phyloP scores from a whole-genome alignment of 202 grass and related monocot species.

The Eragrostis tef region DNA sequence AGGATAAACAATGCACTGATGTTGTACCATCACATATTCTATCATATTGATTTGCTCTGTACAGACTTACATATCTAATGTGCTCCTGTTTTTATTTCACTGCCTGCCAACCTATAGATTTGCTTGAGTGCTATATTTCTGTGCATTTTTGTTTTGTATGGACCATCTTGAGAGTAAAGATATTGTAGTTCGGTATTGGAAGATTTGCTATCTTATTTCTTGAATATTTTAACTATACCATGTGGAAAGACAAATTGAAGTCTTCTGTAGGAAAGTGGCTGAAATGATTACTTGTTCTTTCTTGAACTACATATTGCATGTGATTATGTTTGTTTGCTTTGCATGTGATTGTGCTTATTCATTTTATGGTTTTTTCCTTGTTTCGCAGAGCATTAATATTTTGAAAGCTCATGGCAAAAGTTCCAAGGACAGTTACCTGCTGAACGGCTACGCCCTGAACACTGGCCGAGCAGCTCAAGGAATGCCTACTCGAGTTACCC shows the following conservation, averaged over 20 bases:
- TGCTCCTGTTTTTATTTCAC: not conserved
- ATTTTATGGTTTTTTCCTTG: not conserved
- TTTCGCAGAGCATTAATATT: slow-evolving; percentile 84
- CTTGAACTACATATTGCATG: no score
- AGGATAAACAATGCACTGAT: not conserved
- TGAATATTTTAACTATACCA: not conserved
- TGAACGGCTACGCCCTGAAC: slow-evolving; percentile 95
- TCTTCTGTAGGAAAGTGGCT: no score
- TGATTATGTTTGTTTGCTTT: no score
- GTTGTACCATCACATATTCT: not conserved
- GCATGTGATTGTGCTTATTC: not conserved
- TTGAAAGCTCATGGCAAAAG: slow-evolving; percentile 98
- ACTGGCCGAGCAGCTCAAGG: slow-evolving; percentile 90
- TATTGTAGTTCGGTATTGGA: not conserved
- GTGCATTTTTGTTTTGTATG: not conserved
- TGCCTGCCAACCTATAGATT: not conserved
- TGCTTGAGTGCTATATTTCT: not conserved
- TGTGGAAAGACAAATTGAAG: no score
- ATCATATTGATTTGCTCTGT: slow-evolving; percentile 1
- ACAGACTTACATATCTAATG: not conserved
- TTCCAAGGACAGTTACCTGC: slow-evolving; percentile 82
- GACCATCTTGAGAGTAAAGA: not conserved
- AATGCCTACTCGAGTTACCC: slow-evolving; percentile 81
- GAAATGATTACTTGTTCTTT: not conserved
- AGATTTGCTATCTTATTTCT: not conserved